Percentiles rank a stretch among this genome's conserved stretches.
phyloP scores from a whole-genome alignment of 306 rosid species.

The Hippophae rhamnoides region DNA sequence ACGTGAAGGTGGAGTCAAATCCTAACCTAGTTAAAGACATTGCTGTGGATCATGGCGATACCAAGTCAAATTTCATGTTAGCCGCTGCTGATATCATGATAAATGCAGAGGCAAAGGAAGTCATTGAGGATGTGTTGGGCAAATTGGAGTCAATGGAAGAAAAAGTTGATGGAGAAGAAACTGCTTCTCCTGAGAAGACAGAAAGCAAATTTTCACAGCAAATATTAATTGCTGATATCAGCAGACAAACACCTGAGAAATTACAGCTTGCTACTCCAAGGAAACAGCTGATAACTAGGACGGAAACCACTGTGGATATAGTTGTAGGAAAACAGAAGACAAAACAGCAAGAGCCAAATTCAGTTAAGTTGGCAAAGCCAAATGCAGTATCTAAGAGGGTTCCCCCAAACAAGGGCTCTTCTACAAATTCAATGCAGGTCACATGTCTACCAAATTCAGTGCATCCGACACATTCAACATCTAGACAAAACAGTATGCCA shows the following conservation, averaged over 20 bases:
- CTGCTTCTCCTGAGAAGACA: conserved; percentile 26
- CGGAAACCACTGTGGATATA: conserved; percentile 40
- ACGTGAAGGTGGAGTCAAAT: conserved; percentile 41
- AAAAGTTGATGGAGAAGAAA: conserved; percentile 40
- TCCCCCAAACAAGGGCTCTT: conserved; percentile 72
- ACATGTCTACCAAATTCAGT: conserved; percentile 38
- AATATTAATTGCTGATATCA: conserved; percentile 34
- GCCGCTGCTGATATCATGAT: conserved; percentile 28
- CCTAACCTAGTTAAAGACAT: conserved; percentile 74
- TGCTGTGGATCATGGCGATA: conserved; percentile 72
- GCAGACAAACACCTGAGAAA: conserved; percentile 52
- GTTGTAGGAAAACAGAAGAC: conserved; percentile 36
- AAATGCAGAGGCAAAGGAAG: conserved; percentile 47
- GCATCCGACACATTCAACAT: background rate
- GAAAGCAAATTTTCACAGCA: conserved; percentile 40
- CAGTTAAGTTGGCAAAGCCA: conserved; percentile 62
- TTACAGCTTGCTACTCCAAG: conserved; percentile 33
- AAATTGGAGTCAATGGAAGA: conserved; percentile 33
- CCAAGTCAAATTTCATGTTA: conserved; percentile 32
- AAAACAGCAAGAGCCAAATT: conserved; percentile 58
- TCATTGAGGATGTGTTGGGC: conserved; percentile 28
- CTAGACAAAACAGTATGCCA: conserved; percentile 65
- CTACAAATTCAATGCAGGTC: conserved; percentile 68
- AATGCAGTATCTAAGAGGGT: conserved; percentile 50
- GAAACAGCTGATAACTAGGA: conserved; percentile 42